Base-by-base conservation (phyloP, 148 eudicot genomes). In the Rhododendron mucronatum region DNA sequence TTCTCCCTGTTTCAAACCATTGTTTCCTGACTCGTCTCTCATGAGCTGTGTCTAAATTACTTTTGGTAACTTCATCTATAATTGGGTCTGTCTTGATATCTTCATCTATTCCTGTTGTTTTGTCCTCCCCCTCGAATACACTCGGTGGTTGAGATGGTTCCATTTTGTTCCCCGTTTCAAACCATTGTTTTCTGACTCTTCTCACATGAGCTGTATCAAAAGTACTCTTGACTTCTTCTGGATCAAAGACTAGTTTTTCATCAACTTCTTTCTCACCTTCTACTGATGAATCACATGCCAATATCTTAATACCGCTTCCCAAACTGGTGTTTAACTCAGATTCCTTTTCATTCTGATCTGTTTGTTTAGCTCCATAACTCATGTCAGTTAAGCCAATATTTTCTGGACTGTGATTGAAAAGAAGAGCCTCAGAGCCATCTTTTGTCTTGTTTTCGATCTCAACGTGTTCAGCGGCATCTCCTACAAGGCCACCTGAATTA, bases 1-100 rank as follows among this genome's bases (percentile, higher is more conserved):
- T 87, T 50, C 85, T 86, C 83, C 63, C 90, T 44, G 87, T 87
- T 86, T 91, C 94, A 85, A 90, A 90, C 92, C 89, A 88, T 69
- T 93, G 87, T 84, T 71, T 71, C 16, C 76, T 71, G 76, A 33
- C 76, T 71, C 82, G 91, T 87, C 91, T 86, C 88, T 91, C 87
- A 65, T 90, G 88, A 84, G 87, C 71, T 73, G 87, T 85, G 87
- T 89, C 93, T 63, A 82, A 84, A 84, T 88, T 87, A 88, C 51
- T 83, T 55, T 85, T 81, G 48, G 61, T 78, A 12, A 71, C 76
- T 71, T 71, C 76, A 30, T 86, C 87, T 23, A 7, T 48, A 47
- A 79, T 75, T 77, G 71, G 88, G 55, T 77, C 84, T 35, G 48
- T 55, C 55, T 90, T 86, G n/a, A 78, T 67, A 82, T 88, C 93